Evolutionary conservation across 2,329 filamentous ascomycete species (phyloP).

Genomic region (Chaetothyriales sp.): DNA sequence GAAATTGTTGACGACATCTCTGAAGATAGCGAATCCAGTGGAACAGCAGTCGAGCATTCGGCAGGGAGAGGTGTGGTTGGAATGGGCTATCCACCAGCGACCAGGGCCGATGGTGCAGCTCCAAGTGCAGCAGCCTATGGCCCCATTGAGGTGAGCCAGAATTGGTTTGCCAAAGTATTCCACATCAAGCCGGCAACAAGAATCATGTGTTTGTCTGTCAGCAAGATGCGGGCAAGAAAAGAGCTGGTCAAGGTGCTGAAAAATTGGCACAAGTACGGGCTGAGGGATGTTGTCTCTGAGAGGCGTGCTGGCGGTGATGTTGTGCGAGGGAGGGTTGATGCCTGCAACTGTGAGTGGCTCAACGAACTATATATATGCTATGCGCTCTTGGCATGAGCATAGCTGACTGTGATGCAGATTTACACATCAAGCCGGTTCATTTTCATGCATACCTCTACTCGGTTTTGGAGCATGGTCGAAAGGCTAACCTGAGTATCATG

Average conservation of each 20-base stretch:
- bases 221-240: constrained; percentile 59
- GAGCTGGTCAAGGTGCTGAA: constrained; percentile 63
- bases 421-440: constrained; percentile 73
- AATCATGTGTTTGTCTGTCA: constrained; percentile 61
- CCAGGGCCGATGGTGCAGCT: constrained; percentile 13
- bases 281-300: constrained; percentile 64
- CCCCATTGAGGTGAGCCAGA: constrained; percentile 56
- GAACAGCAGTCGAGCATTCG: background rate
- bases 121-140: constrained; percentile 23
- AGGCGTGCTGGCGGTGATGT: constrained; percentile 67
- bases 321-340: constrained; percentile 50
- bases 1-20: constrained; percentile 11
- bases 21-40: constrained; percentile 7
- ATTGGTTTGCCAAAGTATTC: constrained; percentile 81
- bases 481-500: constrained; percentile 62
- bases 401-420: constrained; percentile 37
- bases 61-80: background rate
- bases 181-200: constrained; percentile 71
- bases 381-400: constrained; percentile 1
- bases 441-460: constrained; percentile 82
- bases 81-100: constrained; percentile 8
- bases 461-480: constrained; percentile 71
- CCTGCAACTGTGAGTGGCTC: constrained; percentile 57
- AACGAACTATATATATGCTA: background rate
- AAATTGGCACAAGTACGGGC: constrained; percentile 71